Percentiles rank a stretch among this genome's conserved stretches.
phyloP scores from a whole-genome alignment of 75 land plant genomes.

The Cryptomeria japonica region DNA sequence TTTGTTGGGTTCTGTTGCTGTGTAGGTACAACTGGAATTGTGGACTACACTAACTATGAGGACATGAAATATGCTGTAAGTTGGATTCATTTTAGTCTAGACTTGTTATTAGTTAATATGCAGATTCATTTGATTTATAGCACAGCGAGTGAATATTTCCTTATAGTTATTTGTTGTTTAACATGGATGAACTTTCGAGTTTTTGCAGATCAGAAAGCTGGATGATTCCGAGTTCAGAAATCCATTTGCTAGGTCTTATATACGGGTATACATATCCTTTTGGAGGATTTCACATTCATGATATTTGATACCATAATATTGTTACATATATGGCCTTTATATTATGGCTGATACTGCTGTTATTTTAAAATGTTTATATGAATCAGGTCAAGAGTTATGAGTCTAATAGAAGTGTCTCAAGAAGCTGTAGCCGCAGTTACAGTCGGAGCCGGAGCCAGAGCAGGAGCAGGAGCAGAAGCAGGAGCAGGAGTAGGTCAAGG shows the following conservation, averaged over 20 bases:
- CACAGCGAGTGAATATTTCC: neutral
- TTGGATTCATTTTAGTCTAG: neutral
- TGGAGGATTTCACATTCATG: neutral
- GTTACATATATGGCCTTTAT: neutral
- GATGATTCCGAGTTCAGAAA: constrained; percentile 50
- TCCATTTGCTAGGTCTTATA: constrained; percentile 48
- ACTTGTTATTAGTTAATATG: neutral
- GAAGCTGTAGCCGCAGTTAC: neutral
- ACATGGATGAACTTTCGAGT: neutral
- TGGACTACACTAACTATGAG: constrained; percentile 90
- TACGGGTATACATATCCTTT: constrained; percentile 26
- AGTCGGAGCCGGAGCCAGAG: neutral
- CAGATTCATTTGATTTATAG: neutral
- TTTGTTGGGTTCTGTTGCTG: neutral
- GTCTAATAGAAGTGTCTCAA: neutral
- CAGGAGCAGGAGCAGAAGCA: constrained; percentile 12
- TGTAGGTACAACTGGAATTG: constrained; percentile 84
- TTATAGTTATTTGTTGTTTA: constrained; percentile 11
- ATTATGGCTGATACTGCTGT: neutral
- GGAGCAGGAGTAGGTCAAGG: constrained; percentile 17
- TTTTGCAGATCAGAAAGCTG: constrained; percentile 36
- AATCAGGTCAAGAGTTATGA: constrained; percentile 2
- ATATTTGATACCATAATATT: neutral
- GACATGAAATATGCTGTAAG: constrained; percentile 98
- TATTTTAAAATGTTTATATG: neutral